A percentile compares a stretch with the other conserved stretches of the same genome.
Conservation (phyloP, 768 basidiomycete genomes). For the Postia placenta region DNA sequence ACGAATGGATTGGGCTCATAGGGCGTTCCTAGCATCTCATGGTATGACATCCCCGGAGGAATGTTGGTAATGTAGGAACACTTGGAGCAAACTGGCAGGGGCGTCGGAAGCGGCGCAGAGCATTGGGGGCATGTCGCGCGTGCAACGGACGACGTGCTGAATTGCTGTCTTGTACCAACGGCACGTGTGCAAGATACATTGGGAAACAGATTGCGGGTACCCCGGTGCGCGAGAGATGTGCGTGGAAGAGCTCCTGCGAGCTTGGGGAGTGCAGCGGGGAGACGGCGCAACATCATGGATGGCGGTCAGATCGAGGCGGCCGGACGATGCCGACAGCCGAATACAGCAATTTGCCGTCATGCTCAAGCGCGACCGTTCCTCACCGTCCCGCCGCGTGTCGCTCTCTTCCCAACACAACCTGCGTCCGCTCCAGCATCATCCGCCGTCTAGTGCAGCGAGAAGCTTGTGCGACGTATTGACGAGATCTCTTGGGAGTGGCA, state of each 20-base stretch:
- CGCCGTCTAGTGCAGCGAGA: background rate
- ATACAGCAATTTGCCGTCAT: no score
- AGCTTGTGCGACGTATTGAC: background rate
- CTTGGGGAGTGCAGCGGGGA: slow-evolving; percentile 1
- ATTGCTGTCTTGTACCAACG: background rate
- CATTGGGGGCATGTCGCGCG: slow-evolving; percentile 54
- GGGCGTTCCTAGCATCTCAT: slow-evolving; percentile 63
- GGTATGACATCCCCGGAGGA: slow-evolving; percentile 48
- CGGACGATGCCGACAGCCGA: no score
- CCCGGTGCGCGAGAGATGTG: background rate
- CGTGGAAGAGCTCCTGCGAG: background rate
- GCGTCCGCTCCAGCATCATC: no score
- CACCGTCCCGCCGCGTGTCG: no score
- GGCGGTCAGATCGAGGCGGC: no score
- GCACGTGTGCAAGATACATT: background rate
- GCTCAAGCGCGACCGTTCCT: no score
- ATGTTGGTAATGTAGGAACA: slow-evolving; percentile 65
- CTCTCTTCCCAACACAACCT: no score
- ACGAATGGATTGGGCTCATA: slow-evolving; percentile 63
- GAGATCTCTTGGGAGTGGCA: background rate
- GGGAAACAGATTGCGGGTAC: background rate
- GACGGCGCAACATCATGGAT: slow-evolving; percentile 21
- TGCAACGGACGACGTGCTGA: background rate
- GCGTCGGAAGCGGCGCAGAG: slow-evolving; percentile 47
- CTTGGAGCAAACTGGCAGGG: slow-evolving; percentile 67